Base-by-base conservation (phyloP, 2,329 filamentous ascomycete species). In the Pseudocercospora fuligena region DNA sequence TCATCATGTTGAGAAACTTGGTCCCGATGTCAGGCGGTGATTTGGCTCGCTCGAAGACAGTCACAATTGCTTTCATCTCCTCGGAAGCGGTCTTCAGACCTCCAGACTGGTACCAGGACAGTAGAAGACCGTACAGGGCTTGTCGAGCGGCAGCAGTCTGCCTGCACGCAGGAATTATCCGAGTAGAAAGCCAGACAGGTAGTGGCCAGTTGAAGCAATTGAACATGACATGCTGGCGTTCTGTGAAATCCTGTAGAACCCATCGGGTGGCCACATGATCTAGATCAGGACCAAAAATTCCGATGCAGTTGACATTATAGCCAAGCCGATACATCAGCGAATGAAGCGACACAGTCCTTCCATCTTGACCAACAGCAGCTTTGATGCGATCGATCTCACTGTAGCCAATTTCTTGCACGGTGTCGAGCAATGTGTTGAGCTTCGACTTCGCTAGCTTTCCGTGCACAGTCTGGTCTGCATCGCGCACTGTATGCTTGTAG, bases 1-100 rank as follows among this genome's bases (percentile, higher is more conserved):
- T 57, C 58, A 65, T 61, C 63, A 65, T 65, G 21, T 61, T 65
- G 23, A 65, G 27, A 47, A 65, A 65, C 33, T 65, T 65, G 25
- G 36, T 60, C 8, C 46, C 58, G 9, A 65, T n/a, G 23, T 65
- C 63, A 21, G 63, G 58, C 2, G 63, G 63, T 8, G 46, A 46
- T 8, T 57, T 31, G 14, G 58, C 59, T 25, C 46, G 31, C 27
- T 65, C 61, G 43, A 64, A 64, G 4, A 64, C 61, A n/a, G 21
- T 31, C 8, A 64, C 51, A 31, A 64, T 64, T 19, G 56, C 56
- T 21, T 59, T 46, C 33, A 40, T 40, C 19, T 59, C 56, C n/a
- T 59, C 56, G 31, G 56, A 59, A 27, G 56, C 56, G 2, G 31
- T 59, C 19, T 46, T 59, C 29, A 59, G 19, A 8, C 61, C 61